Conservation (phyloP, 352 stramenopile species). For the Pythium pyrilobum region DNA sequence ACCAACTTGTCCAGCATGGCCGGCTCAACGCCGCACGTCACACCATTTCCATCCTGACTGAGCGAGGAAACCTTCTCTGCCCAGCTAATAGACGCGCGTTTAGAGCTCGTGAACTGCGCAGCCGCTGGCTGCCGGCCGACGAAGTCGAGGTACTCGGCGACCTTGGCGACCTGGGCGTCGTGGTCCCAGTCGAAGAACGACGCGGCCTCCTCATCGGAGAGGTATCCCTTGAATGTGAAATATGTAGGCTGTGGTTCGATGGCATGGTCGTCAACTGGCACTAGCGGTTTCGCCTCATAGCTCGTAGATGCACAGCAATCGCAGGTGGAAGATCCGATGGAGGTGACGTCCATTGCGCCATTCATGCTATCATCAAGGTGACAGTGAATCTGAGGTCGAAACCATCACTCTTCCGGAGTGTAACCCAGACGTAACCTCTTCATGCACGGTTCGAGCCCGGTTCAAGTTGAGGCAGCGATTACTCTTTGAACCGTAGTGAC, state of each 20-base stretch:
- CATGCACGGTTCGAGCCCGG: no score
- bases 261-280: no score
- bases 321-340: no score
- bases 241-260: constrained; percentile 11
- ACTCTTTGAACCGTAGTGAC: no score
- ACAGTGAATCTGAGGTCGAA: no score
- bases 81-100: constrained; percentile 48
- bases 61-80: constrained; percentile 16
- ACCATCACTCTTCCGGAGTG: no score
- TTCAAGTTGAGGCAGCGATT: no score
- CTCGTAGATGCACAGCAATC: no score
- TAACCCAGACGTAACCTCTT: no score
- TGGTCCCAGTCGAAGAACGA: constrained; percentile 53
- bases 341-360: no score
- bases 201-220: constrained; percentile 35
- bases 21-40: background rate
- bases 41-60: background rate
- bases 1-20: constrained; percentile 16
- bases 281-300: no score
- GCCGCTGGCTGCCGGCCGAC: constrained; percentile 37
- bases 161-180: constrained; percentile 44
- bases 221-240: constrained; percentile 66
- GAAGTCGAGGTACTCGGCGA: constrained; percentile 63
- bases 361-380: no score
- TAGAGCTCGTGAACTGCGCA: constrained; percentile 47